These are phyloP conservation scores for Salix udensis DNA, from an alignment of 345 rosid species.

Conservation along the genomic window DNA sequence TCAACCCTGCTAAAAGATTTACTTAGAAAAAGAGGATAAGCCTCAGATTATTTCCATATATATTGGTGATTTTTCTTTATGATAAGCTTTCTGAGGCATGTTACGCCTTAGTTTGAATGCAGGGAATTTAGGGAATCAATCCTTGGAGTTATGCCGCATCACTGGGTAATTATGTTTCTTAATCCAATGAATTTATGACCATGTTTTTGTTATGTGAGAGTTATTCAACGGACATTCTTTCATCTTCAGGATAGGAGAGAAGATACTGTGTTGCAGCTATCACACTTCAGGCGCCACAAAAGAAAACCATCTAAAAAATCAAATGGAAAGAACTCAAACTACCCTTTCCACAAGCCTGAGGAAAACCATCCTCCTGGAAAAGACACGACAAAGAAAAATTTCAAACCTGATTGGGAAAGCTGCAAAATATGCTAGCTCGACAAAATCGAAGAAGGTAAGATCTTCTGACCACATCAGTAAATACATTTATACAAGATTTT, in stretches of 20 bases:
- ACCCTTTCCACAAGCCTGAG: conserved; percentile 91
- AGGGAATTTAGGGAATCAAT: conserved; percentile 96
- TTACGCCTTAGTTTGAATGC: conserved; percentile 73
- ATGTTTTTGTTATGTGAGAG: conserved; percentile 5
- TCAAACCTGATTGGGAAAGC: conserved; percentile 87
- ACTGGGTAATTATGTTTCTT: conserved; percentile 61
- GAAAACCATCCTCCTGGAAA: conserved; percentile 90
- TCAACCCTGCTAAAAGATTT: background rate
- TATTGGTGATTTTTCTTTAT: conserved; percentile 11
- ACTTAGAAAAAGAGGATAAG: background rate
- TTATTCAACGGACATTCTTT: conserved; percentile 11
- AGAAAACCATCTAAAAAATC: conserved; percentile 72
- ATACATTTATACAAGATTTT: background rate
- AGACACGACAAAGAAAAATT: conserved; percentile 74
- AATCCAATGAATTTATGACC: background rate
- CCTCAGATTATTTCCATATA: background rate
- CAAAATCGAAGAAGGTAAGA: conserved; percentile 82
- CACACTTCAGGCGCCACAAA: conserved; percentile 87
- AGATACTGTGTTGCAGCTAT: conserved; percentile 74
- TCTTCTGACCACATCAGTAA: background rate
- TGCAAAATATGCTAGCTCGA: conserved; percentile 73
- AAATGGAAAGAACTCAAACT: conserved; percentile 61
- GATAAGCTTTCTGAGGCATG: conserved; percentile 32
- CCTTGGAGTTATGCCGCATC: conserved; percentile 93
- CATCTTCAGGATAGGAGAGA: conserved; percentile 88